These are phyloP conservation scores for Phialophora macrospora DNA, from an alignment of 2,329 filamentous ascomycete species.

Conservation along the genomic window DNA sequence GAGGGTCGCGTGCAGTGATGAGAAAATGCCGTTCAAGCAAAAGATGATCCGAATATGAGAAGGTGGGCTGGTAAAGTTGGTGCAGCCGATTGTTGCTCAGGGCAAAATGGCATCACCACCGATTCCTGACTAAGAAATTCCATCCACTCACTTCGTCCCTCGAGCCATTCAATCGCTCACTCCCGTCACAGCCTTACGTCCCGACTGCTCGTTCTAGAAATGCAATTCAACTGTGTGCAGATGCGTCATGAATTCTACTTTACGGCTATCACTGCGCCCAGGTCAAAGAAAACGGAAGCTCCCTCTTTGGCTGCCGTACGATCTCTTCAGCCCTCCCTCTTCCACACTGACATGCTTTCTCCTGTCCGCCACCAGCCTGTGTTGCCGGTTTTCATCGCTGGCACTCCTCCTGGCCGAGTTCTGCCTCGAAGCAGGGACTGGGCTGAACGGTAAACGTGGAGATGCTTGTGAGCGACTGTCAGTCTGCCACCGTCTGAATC, in stretches of 20 bases:
- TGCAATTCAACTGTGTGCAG: background rate
- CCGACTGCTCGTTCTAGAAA: background rate
- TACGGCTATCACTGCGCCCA: background rate
- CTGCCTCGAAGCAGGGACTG: slow-evolving; percentile 32
- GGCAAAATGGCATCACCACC: slow-evolving; percentile 8
- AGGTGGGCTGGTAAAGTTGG: slow-evolving; percentile 20
- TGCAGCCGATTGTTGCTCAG: slow-evolving; percentile 1
- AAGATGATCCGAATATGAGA: slow-evolving; percentile 21
- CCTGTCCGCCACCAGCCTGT: slow-evolving; percentile 36
- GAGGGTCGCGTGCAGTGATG: slow-evolving; percentile 31
- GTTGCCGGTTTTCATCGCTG: slow-evolving; percentile 1
- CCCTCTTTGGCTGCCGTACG: slow-evolving; percentile 40
- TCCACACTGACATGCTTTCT: slow-evolving; percentile 35
- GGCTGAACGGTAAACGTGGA: slow-evolving; percentile 20
- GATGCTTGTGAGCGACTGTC: slow-evolving; percentile 22
- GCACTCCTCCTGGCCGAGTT: slow-evolving; percentile 25
- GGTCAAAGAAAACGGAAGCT: slow-evolving; percentile 44
- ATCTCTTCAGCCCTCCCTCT: slow-evolving; percentile 34
- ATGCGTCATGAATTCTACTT: background rate
- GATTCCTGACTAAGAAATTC: slow-evolving; percentile 9
- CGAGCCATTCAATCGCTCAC: too few relatives aligned
- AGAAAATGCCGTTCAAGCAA: slow-evolving; percentile 21
- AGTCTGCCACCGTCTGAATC: slow-evolving; percentile 39
- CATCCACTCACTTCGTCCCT: background rate
- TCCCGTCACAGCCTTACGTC: background rate